phyloP scores from a whole-genome alignment of 1,284 basidiomycete genomes.

The Inonotus hispidus region DNA sequence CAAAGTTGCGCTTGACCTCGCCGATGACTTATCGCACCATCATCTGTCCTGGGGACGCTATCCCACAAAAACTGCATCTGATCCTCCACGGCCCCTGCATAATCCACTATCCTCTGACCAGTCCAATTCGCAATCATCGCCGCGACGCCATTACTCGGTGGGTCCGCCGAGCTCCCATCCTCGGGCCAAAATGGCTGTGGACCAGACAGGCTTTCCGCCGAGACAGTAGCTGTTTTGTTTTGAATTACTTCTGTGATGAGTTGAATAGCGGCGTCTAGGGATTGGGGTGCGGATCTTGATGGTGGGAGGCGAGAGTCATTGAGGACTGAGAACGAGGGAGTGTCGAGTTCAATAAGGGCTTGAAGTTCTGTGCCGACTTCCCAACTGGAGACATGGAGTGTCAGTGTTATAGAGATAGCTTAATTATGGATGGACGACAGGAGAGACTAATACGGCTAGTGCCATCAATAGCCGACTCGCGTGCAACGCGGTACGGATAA shows the following conservation, averaged over 20 bases:
- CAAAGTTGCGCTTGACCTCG: conserved; percentile 63
- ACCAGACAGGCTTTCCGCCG: conserved; percentile 31
- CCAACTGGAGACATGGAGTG: conserved; percentile 48
- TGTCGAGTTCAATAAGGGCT: conserved; percentile 65
- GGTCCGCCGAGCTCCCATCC: conserved; percentile 72
- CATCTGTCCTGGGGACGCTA: conserved; percentile 57
- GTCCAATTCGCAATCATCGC: conserved; percentile 79
- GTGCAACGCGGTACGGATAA: neutral
- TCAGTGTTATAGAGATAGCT: neutral
- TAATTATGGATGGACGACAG: neutral
- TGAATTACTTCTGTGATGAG: conserved; percentile 54
- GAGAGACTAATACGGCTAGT: too few relatives aligned
- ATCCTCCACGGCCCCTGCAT: conserved; percentile 58
- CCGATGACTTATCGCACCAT: conserved; percentile 83
- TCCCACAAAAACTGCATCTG: conserved; percentile 71
- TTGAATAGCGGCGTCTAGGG: conserved; percentile 43
- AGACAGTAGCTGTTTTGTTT: conserved; percentile 36
- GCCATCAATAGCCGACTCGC: too few relatives aligned
- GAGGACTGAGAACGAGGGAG: conserved; percentile 60
- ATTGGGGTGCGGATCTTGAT: conserved; percentile 28
- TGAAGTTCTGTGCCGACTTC: conserved; percentile 76
- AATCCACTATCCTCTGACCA: conserved; percentile 41
- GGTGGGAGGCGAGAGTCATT: conserved; percentile 29
- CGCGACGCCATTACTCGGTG: conserved; percentile 75
- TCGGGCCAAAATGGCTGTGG: conserved; percentile 49